Evolutionary conservation across 441 rosid species (phyloP), one percentile per base, ranked within the genome.

Genomic region (Heliophila coronopifolia): DNA sequence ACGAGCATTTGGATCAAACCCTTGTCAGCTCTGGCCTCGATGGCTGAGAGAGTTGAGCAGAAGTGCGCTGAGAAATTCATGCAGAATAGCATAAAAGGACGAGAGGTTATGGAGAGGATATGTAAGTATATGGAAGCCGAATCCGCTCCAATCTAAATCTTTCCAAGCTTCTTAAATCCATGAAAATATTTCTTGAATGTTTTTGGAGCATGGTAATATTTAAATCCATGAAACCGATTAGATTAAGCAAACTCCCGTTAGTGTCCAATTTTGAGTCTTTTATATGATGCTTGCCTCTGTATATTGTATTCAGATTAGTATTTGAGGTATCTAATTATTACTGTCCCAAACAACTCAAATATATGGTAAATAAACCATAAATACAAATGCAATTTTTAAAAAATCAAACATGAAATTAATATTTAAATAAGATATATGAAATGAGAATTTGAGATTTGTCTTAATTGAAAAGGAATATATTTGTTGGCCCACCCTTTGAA

Each of bases 51-150:
- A 75, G 81, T 91, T 31, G 95, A 91, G 63, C 96, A 84, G 48
- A 65, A 76, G 18, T 91, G 96, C 48, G 96, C 84, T 0, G 96
- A 84, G 53, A 83, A 70, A 66, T 91, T 91, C 68, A 70, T 81
- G 86, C 98, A 87, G 71, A 91, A 91, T 52, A 87, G 98, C 54
- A 72, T 66, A 0, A 91, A 91, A 71, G 91, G 98, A 18, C 64
- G 96, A 61, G 95, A 91, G 61, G 98, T 87, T 15, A 91, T 82
- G 98, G 98, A 91, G 70, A 83, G 85, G 63, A 91, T 91, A 47
- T 91, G 98, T 48, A 84, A 77, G 77, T 91, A 84, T 75, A 88
- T 87, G 38, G 98, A 91, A 71, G 84, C 93, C 32, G 96, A 87
- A 74, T 77, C 95, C 24, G 55, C 82, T 19, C 82, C 76, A 1